A percentile compares a stretch with the other conserved stretches of the same genome.
phyloP scores from a whole-genome alignment of 179 eudicot species.

The Kewa caespitosa region DNA sequence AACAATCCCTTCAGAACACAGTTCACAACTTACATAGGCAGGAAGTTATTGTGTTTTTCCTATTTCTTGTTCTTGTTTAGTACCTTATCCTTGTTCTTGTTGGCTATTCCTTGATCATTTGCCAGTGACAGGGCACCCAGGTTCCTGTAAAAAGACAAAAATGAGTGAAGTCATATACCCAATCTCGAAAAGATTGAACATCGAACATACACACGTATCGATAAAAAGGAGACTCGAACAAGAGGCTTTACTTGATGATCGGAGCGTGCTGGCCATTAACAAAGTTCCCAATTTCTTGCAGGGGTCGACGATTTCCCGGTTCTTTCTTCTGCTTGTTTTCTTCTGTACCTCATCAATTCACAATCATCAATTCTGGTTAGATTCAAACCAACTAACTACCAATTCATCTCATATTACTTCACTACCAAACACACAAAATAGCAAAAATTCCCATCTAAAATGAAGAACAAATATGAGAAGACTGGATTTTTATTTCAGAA shows the following conservation, averaged over 20 bases:
- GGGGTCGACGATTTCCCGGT: conserved; percentile 41
- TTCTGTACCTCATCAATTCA: conserved; percentile 22
- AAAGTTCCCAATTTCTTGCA: conserved; percentile 46
- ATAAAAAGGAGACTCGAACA: background rate
- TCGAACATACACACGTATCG: too few relatives aligned
- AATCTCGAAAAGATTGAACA: background rate
- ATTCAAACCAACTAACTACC: too few relatives aligned
- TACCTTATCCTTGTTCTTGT: conserved; percentile 28
- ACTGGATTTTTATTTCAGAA: too few relatives aligned
- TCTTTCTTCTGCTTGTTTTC: conserved; percentile 42
- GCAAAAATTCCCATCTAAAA: too few relatives aligned
- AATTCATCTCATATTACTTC: too few relatives aligned
- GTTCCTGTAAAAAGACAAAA: conserved; percentile 25
- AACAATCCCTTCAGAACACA: background rate
- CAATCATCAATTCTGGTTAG: background rate
- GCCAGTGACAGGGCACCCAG: conserved; percentile 37
- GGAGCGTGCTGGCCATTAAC: conserved; percentile 37
- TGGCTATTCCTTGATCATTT: conserved; percentile 30
- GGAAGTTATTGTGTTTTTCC: background rate
- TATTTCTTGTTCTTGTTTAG: background rate
- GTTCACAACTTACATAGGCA: background rate
- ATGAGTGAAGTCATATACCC: background rate
- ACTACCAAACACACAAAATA: too few relatives aligned
- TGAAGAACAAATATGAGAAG: background rate
- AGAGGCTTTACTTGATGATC: conserved; percentile 37